Base-by-base conservation (phyloP, 1,284 basidiomycete genomes). In the Blastosporella zonata region DNA sequence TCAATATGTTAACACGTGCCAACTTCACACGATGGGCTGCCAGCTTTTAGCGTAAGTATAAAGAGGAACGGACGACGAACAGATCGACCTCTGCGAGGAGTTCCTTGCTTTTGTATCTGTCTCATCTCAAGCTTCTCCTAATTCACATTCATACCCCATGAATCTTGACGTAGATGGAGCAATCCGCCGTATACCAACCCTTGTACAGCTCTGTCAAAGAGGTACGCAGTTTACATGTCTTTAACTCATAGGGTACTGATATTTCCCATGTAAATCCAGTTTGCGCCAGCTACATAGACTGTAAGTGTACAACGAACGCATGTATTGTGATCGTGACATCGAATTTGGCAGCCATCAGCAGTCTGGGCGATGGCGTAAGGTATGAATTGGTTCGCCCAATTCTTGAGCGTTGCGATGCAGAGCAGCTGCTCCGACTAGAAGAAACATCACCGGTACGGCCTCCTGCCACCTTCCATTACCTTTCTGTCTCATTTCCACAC, bases 351-450 rank as follows among this genome's bases (percentile, higher is more conserved):
- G 84, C 71, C 39, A 81, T 87, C 55, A 63, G 64, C 46, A 75
- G 74, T 57, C 66, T 87, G 36, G 82, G 82, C 13, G 75, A 78
- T 53, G 75, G 77, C 47, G 64, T 86, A 55, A 77, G 76, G 44
- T 83, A 78, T 63, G 70, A 75, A 39, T 71, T 90, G 38, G 74
- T 85, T 54, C 76, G 75, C 59, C 88, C 88, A 37, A 79, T 90
- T 38, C 70, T 90, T 52, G 79, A 85, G 60, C 73, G 76, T 57
- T 90, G 87, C 65, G 76, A 76, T 50, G 75, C 81, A 57, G 84
- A 88, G 53, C 83, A 82, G 52, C 73, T 90, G 28, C 67, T 76
- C 50, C 72, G 79, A 53, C 64, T 90, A 50, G 88, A 90, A 66
- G 69, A 78, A 56, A 70, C 74, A 35, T 85, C 83, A 37, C 83